A percentile compares a stretch with the other conserved stretches of the same genome.
Conservation (phyloP, 2,329 filamentous ascomycete species). For the Neocucurbitaria cava region DNA sequence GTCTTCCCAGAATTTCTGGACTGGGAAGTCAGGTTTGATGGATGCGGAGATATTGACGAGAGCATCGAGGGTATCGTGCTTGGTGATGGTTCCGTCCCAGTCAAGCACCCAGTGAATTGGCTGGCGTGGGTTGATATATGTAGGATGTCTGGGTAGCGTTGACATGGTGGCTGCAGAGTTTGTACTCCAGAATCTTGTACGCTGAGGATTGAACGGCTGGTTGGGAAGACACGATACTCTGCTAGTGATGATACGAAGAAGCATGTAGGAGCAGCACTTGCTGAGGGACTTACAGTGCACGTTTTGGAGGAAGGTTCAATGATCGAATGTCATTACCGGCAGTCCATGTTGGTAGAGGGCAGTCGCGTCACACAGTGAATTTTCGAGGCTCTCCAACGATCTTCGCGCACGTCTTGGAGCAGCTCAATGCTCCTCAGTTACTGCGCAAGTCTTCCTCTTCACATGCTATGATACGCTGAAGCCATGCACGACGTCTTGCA, state of each 20-base stretch:
- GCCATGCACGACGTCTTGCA: background rate
- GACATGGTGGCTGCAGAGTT: background rate
- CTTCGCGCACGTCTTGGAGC: background rate
- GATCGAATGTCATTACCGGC: no score
- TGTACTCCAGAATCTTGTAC: background rate
- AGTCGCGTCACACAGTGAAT: background rate
- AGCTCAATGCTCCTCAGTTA: background rate
- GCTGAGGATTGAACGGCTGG: background rate
- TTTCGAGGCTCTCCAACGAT: no score
- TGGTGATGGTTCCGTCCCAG: constrained; percentile 58
- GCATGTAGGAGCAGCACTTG: background rate
- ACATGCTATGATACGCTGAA: background rate
- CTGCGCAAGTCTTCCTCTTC: background rate
- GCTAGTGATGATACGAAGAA: background rate
- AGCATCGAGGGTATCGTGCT: constrained; percentile 53
- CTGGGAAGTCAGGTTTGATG: constrained; percentile 26
- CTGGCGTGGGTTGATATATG: background rate
- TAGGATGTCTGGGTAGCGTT: constrained; percentile 18
- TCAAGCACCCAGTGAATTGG: constrained; percentile 52
- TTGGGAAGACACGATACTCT: background rate
- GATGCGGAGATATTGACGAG: constrained; percentile 50
- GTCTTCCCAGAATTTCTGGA: constrained; percentile 43
- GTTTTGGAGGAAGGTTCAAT: background rate
- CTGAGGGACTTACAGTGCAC: background rate
- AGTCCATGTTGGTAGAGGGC: background rate